Conservation (phyloP, 352 stramenopile genomes). For the Phytophthora pseudosyringae region DNA sequence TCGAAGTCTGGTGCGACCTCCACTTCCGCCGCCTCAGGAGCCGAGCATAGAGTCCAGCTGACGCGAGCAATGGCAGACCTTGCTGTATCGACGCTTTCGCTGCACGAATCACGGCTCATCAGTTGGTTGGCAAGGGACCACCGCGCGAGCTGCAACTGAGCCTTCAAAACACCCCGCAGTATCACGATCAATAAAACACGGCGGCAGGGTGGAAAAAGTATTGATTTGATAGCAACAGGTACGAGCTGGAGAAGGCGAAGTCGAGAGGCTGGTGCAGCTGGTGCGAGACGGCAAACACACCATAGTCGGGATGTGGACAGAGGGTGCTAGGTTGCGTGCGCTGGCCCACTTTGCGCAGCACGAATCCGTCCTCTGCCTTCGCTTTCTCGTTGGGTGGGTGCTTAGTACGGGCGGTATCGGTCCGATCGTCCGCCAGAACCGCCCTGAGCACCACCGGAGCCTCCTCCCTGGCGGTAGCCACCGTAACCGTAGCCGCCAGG, state of each 20-base stretch:
- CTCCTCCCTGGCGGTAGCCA: conserved; percentile 68
- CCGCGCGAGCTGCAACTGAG: background rate
- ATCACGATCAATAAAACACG: conserved; percentile 19
- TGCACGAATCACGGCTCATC: conserved; percentile 43
- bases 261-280: conserved; percentile 8
- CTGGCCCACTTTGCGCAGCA: conserved; percentile 1
- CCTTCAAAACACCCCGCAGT: background rate
- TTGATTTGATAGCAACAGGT: conserved; percentile 42
- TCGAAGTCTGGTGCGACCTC: background rate
- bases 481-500: conserved; percentile 42
- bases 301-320: conserved; percentile 14
- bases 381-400: conserved; percentile 22
- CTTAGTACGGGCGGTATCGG: conserved; percentile 87
- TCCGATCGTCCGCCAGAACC: conserved; percentile 74
- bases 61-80: conserved; percentile 38
- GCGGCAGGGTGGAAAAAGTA: conserved; percentile 29
- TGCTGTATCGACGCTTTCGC: conserved; percentile 31
- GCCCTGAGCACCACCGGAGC: conserved; percentile 50
- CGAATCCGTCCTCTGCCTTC: conserved; percentile 18
- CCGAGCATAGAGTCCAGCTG: conserved; percentile 23
- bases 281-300: conserved; percentile 15
- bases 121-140: conserved; percentile 42
- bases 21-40: background rate
- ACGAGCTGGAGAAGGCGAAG: conserved; percentile 23
- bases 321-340: conserved; percentile 10